Evolutionary conservation across 2,329 filamentous ascomycete species (phyloP).

Genomic region (Colletotrichum phormii): DNA sequence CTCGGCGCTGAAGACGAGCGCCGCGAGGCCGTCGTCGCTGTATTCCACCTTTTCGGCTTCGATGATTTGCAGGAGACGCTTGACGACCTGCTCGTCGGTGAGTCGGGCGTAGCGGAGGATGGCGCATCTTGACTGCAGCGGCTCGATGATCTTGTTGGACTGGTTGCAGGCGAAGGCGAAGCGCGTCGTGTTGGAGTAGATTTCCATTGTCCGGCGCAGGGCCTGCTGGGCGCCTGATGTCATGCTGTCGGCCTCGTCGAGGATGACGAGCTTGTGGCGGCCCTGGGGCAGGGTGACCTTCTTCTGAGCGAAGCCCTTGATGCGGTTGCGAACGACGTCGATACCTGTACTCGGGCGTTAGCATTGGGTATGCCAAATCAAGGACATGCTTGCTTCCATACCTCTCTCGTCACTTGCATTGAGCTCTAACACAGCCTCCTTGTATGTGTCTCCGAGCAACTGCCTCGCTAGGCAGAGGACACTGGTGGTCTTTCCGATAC

Average conservation of each 20-base stretch:
- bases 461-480: conserved; percentile 93
- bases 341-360: conserved; percentile 69
- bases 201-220: conserved; percentile 96
- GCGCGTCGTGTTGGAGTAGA: conserved; percentile 94
- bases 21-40: conserved; percentile 92
- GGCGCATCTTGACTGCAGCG: conserved; percentile 95
- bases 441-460: conserved; percentile 91
- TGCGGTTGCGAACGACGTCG: conserved; percentile 95
- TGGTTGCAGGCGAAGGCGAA: conserved; percentile 99
- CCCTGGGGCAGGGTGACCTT: conserved; percentile 94
- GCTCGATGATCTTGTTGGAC: conserved; percentile 99
- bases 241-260: conserved; percentile 99
- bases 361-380: background rate
- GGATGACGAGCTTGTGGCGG: conserved; percentile 94
- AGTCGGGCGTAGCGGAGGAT: conserved; percentile 94
- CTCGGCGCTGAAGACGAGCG: conserved; percentile 96
- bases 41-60: conserved; percentile 91
- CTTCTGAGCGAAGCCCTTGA: conserved; percentile 99
- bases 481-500: conserved; percentile 98
- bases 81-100: conserved; percentile 92
- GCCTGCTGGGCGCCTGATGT: conserved; percentile 97
- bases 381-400: conserved; percentile 66
- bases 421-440: conserved; percentile 95
- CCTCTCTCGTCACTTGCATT: conserved; percentile 97
- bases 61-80: conserved; percentile 90